Percentiles rank a stretch among this genome's conserved stretches.
Conservation (phyloP, 176 grass and related monocot genomes). For the Triticum timopheevii region DNA sequence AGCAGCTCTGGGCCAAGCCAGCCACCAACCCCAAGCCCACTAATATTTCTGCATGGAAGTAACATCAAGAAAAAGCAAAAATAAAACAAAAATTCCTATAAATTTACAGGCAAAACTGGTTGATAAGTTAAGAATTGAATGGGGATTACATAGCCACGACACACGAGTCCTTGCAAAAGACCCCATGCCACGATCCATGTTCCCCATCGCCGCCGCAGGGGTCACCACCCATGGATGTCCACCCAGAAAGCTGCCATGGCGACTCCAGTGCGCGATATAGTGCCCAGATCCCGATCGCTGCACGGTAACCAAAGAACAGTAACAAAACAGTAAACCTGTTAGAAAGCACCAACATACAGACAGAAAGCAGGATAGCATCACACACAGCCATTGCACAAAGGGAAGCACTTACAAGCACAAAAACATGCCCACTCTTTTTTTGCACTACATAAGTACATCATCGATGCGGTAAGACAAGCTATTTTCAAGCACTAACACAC, state of each 20-base stretch:
- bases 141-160: slow-evolving; percentile 66
- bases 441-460: background rate
- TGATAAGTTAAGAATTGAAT: slow-evolving; percentile 2
- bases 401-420: background rate
- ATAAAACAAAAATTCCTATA: background rate
- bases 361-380: slow-evolving; percentile 9
- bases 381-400: slow-evolving; percentile 17
- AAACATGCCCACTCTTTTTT: background rate
- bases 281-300: slow-evolving; percentile 44
- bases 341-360: slow-evolving; percentile 24
- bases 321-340: background rate
- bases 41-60: slow-evolving; percentile 65
- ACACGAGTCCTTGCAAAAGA: slow-evolving; percentile 61
- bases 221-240: slow-evolving; percentile 48
- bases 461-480: background rate
- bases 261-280: slow-evolving; percentile 45
- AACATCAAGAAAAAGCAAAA: slow-evolving; percentile 12
- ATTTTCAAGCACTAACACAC: slow-evolving; percentile 18
- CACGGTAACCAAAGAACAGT: background rate
- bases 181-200: slow-evolving; percentile 36
- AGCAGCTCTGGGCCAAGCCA: slow-evolving; percentile 58
- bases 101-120: slow-evolving; percentile 29
- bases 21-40: slow-evolving; percentile 65
- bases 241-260: slow-evolving; percentile 49
- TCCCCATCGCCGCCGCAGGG: slow-evolving; percentile 38